These are phyloP conservation scores for Dendrostoma leiphaemia DNA, from an alignment of 2,329 filamentous ascomycete genomes.

Conservation along the genomic window DNA sequence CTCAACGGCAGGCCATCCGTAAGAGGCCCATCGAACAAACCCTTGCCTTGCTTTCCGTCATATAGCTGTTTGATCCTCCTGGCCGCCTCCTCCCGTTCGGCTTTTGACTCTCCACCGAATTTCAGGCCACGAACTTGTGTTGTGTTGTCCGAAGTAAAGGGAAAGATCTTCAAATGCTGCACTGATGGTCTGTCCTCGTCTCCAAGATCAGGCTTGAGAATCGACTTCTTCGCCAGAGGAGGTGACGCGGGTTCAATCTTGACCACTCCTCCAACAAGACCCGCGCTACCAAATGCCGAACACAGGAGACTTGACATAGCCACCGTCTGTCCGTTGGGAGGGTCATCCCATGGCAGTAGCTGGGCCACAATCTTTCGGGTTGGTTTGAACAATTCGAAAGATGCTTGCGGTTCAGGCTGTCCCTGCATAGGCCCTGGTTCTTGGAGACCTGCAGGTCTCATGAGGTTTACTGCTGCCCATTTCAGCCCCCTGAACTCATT, in stretches of 20 bases:
- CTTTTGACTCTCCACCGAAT: conserved; percentile 84
- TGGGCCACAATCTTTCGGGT: conserved; percentile 72
- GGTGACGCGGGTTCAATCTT: conserved; percentile 80
- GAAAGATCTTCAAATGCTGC: conserved; percentile 71
- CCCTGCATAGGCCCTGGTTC: conserved; percentile 67
- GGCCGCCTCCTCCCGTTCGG: conserved; percentile 74
- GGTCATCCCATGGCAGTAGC: conserved; percentile 77
- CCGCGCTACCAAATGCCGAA: conserved; percentile 66
- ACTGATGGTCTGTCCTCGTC: conserved; percentile 24
- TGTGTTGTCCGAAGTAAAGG: conserved; percentile 62
- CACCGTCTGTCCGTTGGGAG: conserved; percentile 76
- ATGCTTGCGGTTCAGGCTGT: conserved; percentile 64
- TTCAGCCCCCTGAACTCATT: conserved; percentile 73
- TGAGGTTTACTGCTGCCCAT: conserved; percentile 81
- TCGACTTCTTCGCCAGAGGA: conserved; percentile 64
- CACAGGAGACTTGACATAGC: conserved; percentile 79
- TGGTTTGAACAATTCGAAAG: conserved; percentile 47
- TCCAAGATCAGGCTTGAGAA: conserved; percentile 43
- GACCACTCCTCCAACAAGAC: conserved; percentile 80
- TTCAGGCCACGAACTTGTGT: conserved; percentile 67
- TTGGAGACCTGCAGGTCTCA: conserved; percentile 77
- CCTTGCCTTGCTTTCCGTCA: conserved; percentile 52
- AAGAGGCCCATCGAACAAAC: conserved; percentile 77
- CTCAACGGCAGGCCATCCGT: conserved; percentile 84
- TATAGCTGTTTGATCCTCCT: conserved; percentile 73